Evolutionary conservation across 148 eudicot species (phyloP).

Genomic region (Chenopodium quinoa): DNA sequence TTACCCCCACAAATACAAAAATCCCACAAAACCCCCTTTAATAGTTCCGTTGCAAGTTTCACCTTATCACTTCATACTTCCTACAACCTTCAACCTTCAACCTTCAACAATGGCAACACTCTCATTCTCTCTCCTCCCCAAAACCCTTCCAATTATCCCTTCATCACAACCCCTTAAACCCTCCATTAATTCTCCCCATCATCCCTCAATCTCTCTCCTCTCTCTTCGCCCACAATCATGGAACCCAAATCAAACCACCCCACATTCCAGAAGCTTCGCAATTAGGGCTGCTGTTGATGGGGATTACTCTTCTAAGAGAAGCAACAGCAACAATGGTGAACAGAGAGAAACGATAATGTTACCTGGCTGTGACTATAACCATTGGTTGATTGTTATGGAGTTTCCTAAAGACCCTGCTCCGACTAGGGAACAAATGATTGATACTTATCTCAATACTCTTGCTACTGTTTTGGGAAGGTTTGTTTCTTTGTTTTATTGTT

Average conservation of each 20-base stretch:
- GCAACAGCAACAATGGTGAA: slow-evolving; percentile 40
- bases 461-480: slow-evolving; percentile 81
- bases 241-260: neutral
- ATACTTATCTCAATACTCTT: slow-evolving; percentile 77
- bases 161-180: slow-evolving; percentile 28
- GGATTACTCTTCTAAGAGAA: slow-evolving; percentile 47
- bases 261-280: slow-evolving; percentile 3
- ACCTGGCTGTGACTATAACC: slow-evolving; percentile 89
- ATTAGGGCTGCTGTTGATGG: slow-evolving; percentile 36
- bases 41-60: neutral
- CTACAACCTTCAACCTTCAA: neutral
- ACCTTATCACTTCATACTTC: slow-evolving; percentile 24
- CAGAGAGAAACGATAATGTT: slow-evolving; percentile 76
- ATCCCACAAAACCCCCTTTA: slow-evolving; percentile 3
- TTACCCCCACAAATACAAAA: neutral
- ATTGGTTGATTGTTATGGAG: slow-evolving; percentile 97
- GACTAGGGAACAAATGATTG: slow-evolving; percentile 87
- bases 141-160: slow-evolving; percentile 36
- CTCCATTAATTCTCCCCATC: slow-evolving; percentile 8
- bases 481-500: neutral
- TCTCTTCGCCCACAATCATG: slow-evolving; percentile 9
- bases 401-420: slow-evolving; percentile 93
- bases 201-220: slow-evolving; percentile 18
- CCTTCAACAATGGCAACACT: slow-evolving; percentile 48
- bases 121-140: slow-evolving; percentile 44